Conservation (phyloP, 441 rosid species). For the Iberis amara region DNA sequence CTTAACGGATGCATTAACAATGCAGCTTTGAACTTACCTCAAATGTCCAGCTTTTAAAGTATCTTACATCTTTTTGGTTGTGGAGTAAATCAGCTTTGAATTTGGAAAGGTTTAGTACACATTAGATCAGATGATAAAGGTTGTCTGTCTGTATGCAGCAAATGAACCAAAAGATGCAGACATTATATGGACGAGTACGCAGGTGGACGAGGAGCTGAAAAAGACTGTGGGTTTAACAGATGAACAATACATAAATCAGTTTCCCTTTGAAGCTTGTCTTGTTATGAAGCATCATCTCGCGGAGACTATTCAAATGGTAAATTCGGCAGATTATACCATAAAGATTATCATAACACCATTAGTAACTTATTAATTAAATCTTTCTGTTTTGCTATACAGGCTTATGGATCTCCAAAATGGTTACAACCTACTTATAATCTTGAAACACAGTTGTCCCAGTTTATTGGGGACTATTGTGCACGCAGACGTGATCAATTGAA, state of each 20-base stretch:
- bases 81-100: not conserved
- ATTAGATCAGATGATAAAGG: not conserved
- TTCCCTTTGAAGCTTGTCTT: conserved; percentile 89
- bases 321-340: conserved; percentile 9
- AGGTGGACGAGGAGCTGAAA: conserved; percentile 74
- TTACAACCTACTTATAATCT: conserved; percentile 87
- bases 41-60: conserved; percentile 4
- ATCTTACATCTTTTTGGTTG: not conserved
- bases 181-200: conserved; percentile 85
- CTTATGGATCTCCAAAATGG: conserved; percentile 77
- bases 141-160: conserved; percentile 40
- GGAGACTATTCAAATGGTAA: conserved; percentile 77
- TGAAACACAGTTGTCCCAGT: conserved; percentile 66
- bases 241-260: conserved; percentile 70
- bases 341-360: not conserved
- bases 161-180: conserved; percentile 73
- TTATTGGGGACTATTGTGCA: conserved; percentile 66
- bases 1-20: not conserved
- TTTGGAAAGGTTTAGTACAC: not conserved
- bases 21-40: conserved; percentile 4
- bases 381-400: conserved; percentile 41
- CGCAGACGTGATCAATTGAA: conserved; percentile 55
- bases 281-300: conserved; percentile 99
- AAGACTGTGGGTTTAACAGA: conserved; percentile 69
- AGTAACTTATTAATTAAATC: not conserved